Evolutionary conservation across 2,329 filamentous ascomycete genomes (phyloP).

Genomic region (Cryphonectria parasitica): DNA sequence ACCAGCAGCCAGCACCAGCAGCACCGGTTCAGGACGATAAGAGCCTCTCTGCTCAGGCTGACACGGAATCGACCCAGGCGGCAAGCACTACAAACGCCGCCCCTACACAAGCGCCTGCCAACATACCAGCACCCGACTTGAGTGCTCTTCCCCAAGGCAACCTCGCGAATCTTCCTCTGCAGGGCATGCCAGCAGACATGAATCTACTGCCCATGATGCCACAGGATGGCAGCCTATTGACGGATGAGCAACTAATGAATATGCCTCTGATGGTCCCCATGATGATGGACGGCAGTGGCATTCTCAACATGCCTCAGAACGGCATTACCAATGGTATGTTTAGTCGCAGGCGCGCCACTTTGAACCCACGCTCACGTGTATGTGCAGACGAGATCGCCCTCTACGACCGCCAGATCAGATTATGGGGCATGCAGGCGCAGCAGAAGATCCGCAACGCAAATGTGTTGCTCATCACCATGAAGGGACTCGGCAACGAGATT

Average conservation of each 20-base stretch:
- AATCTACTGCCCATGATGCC: constrained; percentile 32
- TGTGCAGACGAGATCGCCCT: constrained; percentile 86
- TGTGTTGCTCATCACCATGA: constrained; percentile 86
- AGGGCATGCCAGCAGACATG: constrained; percentile 27
- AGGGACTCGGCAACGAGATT: constrained; percentile 88
- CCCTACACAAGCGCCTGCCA: background rate
- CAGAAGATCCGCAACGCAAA: constrained; percentile 88
- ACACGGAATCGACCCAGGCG: constrained; percentile 6
- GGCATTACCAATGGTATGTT: constrained; percentile 30
- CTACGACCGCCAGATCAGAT: constrained; percentile 94
- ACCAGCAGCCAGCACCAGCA: constrained; percentile 19
- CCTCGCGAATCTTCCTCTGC: constrained; percentile 27
- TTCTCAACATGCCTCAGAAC: constrained; percentile 27
- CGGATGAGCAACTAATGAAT: constrained; percentile 33
- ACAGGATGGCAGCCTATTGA: constrained; percentile 30
- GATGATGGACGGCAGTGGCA: constrained; percentile 30
- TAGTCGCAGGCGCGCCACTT: background rate
- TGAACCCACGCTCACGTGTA: background rate
- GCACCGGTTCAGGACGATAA: constrained; percentile 35
- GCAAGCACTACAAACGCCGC: constrained; percentile 10
- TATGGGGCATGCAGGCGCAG: constrained; percentile 96
- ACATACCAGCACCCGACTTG: constrained; percentile 14
- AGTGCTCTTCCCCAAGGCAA: constrained; percentile 20
- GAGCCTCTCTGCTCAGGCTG: constrained; percentile 32
- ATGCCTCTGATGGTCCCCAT: constrained; percentile 40